These are phyloP conservation scores for Fusarium austroafricanum DNA, from an alignment of 2,329 filamentous ascomycete species.

Conservation along the genomic window DNA sequence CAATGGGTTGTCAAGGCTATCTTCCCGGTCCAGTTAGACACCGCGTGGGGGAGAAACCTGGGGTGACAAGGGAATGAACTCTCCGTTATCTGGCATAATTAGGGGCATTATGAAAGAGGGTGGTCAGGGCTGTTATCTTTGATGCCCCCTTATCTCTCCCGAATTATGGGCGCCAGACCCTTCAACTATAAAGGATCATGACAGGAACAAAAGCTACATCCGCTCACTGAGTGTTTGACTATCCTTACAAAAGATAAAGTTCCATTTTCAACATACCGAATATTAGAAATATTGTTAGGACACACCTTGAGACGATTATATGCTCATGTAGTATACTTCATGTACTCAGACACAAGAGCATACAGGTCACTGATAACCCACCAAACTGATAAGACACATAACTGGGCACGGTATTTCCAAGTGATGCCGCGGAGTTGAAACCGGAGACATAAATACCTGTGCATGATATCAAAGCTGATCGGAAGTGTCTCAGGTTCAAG, in stretches of 20 bases:
- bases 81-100: slow-evolving; percentile 31
- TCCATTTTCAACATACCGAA: neutral
- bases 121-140: slow-evolving; percentile 34
- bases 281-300: neutral
- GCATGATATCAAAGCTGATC: no score
- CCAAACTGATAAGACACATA: slow-evolving; percentile 4
- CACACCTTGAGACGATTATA: no score
- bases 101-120: slow-evolving; percentile 1
- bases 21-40: slow-evolving; percentile 7
- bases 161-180: neutral
- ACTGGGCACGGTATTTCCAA: neutral
- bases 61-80: slow-evolving; percentile 27
- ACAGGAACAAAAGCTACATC: neutral
- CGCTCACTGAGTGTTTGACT: no score
- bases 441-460: neutral
- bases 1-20: slow-evolving; percentile 1
- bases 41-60: slow-evolving; percentile 30
- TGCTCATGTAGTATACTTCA: neutral
- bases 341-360: neutral
- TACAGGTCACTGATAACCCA: neutral
- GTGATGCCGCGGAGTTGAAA: neutral
- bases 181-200: neutral
- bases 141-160: slow-evolving; percentile 25
- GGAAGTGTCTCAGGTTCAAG: no score
- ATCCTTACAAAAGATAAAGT: no score